These are phyloP conservation scores for Leavenworthia alabamica DNA, from an alignment of 345 rosid species.

Conservation along the genomic window DNA sequence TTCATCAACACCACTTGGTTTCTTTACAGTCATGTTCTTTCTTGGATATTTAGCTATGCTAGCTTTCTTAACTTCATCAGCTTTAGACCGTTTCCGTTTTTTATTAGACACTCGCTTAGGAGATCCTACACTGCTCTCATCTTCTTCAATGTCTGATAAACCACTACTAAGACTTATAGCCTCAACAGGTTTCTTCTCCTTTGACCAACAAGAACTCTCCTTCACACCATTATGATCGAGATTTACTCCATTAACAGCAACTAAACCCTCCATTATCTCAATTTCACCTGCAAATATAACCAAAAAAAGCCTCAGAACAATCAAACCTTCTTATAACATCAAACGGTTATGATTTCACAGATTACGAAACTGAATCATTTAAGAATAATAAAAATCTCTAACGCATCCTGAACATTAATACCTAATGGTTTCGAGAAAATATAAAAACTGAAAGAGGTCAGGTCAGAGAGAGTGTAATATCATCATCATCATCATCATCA, in stretches of 20 bases:
- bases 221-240: background rate
- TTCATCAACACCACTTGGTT: constrained; percentile 1
- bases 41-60: background rate
- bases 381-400: background rate
- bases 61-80: constrained; percentile 3
- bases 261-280: background rate
- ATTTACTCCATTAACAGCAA: constrained; percentile 3
- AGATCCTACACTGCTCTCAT: constrained; percentile 1
- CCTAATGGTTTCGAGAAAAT: background rate
- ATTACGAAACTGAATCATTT: background rate
- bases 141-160: constrained; percentile 12
- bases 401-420: background rate
- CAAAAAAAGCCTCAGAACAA: background rate
- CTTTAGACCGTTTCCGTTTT: constrained; percentile 25
- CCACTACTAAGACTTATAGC: constrained; percentile 16
- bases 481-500: too few relatives aligned
- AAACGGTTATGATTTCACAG: background rate
- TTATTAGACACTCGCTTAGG: background rate
- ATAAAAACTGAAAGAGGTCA: background rate
- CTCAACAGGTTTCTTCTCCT: constrained; percentile 15
- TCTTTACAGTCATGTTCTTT: constrained; percentile 5
- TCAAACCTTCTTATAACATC: background rate
- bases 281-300: constrained; percentile 9
- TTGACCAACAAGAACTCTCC: constrained; percentile 6
- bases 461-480: background rate